Base-by-base conservation (phyloP, 225 moss, liverwort and hornwort species). In the Takakia lepidozioides region DNA sequence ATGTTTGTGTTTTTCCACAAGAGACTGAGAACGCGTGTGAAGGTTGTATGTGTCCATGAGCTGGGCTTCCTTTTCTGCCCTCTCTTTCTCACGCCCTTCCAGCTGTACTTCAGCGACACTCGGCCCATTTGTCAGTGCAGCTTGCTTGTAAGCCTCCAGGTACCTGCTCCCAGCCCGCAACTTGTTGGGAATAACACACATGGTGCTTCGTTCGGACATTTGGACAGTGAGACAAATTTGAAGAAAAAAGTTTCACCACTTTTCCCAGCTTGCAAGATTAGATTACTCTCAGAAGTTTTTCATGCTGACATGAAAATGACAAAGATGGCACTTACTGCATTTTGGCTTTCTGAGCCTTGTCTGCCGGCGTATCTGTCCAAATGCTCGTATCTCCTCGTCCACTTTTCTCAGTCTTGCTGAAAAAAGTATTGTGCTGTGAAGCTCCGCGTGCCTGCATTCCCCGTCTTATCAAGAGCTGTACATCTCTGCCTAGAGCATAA, bases 321-420 rank as follows among this genome's bases (percentile, higher is more conserved):
- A 48, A 29, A 28, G n/a, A 23, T 45, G 18, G 10, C 18, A 71
- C 87, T 59, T 79, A 95, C 86, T 90, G 86, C 90, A 95, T 87
- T 62, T 95, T 89, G 14, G 90, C 93, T 64, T 78, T 90, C 62
- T 82, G 30, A 38, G 86, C 90, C 68, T 89, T 89, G 58, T 82
- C 84, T 26, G 73, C 61, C 5, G 93, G 93, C 16, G 93, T 87
- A 54, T 95, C 93, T 2, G 93, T 95, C 93, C 93, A 90, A 37
- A 27, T 50, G 62, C 86, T 95, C 7, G 93, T 90, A 65, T 95
- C 93, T 34, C 93, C 93, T 46, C 90, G 78, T 5, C 92, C 88
- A 50, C 72, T 77, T 73, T 90, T 95, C 49, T 95, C 93, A 24
- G 86, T 67, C 50, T 90, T 89, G 63, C 86, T 84, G 80, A 95